Evolutionary conservation across 495 filamentous ascomycete genomes (phyloP).

Genomic region (Glonium stellatum): DNA sequence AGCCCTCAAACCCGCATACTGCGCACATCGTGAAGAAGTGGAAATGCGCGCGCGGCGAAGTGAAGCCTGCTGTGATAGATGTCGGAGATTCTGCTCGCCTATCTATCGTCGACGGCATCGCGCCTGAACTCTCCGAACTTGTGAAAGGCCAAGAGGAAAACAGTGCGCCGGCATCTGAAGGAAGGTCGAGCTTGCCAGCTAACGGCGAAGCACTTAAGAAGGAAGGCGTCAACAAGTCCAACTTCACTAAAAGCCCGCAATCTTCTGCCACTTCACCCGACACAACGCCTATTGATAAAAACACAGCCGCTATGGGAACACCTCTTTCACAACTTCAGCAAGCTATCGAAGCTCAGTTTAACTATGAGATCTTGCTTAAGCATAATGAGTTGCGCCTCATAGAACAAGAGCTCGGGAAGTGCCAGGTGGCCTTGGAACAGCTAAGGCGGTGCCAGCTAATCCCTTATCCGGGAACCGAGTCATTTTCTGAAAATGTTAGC

Average conservation of each 20-base stretch:
- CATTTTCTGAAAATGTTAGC: conserved; percentile 58
- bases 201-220: conserved; percentile 11
- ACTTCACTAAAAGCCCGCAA: conserved; percentile 12
- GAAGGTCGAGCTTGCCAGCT: neutral
- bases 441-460: conserved; percentile 85
- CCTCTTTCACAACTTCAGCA: conserved; percentile 48
- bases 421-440: conserved; percentile 91
- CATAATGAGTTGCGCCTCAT: conserved; percentile 90
- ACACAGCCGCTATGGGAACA: conserved; percentile 17
- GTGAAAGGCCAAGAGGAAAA: neutral
- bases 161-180: neutral
- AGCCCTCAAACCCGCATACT: conserved; percentile 19
- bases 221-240: conserved; percentile 23
- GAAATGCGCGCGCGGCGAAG: conserved; percentile 22
- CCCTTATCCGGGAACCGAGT: conserved; percentile 66
- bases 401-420: conserved; percentile 93
- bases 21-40: conserved; percentile 29
- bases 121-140: conserved; percentile 2
- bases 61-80: conserved; percentile 21
- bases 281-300: conserved; percentile 10
- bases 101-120: conserved; percentile 20
- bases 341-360: conserved; percentile 75
- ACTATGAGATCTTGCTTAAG: conserved; percentile 86
- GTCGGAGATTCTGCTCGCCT: conserved; percentile 1
- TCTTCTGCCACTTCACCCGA: conserved; percentile 6